Evolutionary conservation across 2,329 filamentous ascomycete species (phyloP), one percentile per base, ranked within the genome.

Genomic region (Thelonectria discophora): DNA sequence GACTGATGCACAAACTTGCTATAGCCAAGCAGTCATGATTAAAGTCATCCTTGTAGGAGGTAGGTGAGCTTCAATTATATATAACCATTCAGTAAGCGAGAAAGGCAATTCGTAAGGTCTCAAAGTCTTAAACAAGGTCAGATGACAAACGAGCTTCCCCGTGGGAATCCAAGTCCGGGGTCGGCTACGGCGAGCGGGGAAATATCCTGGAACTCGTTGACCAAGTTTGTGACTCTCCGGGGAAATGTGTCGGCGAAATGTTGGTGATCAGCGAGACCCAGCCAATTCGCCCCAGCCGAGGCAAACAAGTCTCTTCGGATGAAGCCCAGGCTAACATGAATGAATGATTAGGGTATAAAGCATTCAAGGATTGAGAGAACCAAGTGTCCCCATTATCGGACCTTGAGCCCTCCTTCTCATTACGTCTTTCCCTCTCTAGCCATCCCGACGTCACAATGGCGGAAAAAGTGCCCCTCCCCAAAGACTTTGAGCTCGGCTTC

Each of bases 401-500:
- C 30, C 27, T 47, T 34, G 34, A 37, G 15, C 34, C 27, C 27
- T 30, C 13, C 30, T 55, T 27, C 43, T 55, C 52, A 48, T 39
- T 55, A 27, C 18, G 39, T 32, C 15, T 9, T 46, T 18, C 32
- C 21, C 21, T 34, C 43, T 24, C 24, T 49, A 51, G 55, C 49
- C 27, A 43, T 2, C 13, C 54, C 43, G 18, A 48, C 15, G 43
- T n/a, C 7, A 43, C 13, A 37, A 54, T 54, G 49, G 3, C 49
- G 42, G 49, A 24, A 17, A 40, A 48, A 20, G 34, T 64, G 30
- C 39, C 55, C n/a, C 70, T 80, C 1, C 75, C 76, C 3, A 43
- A 43, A 43, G 40, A 43, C 18, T 43, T 43, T 20, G 40, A 43
- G 40, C 40, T 43, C n/a, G 40, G 40, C 40, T 43, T 43, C 40